Base-by-base conservation (phyloP, 2,329 filamentous ascomycete species). In the Phialophora tarda region DNA sequence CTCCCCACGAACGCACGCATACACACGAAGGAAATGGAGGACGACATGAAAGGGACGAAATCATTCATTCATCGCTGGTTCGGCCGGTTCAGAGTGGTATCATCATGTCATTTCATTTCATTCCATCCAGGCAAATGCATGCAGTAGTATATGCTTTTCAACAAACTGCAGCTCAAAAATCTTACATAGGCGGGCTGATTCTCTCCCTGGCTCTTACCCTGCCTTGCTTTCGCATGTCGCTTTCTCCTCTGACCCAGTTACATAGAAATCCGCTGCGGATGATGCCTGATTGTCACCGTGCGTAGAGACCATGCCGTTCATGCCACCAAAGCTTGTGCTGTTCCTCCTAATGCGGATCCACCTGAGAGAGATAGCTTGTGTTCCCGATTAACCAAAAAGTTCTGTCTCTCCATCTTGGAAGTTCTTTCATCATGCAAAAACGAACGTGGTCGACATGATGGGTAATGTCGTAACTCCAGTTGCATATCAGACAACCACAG, bases 401-500 rank as follows among this genome's bases (percentile, higher is more conserved):
- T 26, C 48, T 51, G 48, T 51, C 48, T 26, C 21, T 24, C 38
- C 24, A 10, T 51, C 48, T 51, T 17, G 21, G 48, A 12, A 51
- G 23, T 21, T 24, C 48, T 51, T 28, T 28, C 48, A 51, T 26
- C 24, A 28, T 28, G 24, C 48, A 51, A 51, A 51, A 55, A 28
- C 12, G 47, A 38, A 24, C 28, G 26, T 51, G 24, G 32, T 44
- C 26, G 57, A 61, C 57, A 65, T 62, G 56, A 48, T 57, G 56
- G 56, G 28, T 47, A 6, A 34, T 61, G 58, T 34, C 59, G 48
- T 32, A 61, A 56, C 41, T 48, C 30, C 34, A 61, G 44, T 5
- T 57, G 34, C 59, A 61, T 62, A 30, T 59, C 51, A 62, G 53
- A 65, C 56, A 50, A 61, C 53, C 57, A 64, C 41, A 53, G 44